A percentile compares a stretch with the other conserved stretches of the same genome.
These are phyloP conservation scores for Galium porrigens DNA, from an alignment of 305 asterid genomes.

Conservation along the genomic window DNA sequence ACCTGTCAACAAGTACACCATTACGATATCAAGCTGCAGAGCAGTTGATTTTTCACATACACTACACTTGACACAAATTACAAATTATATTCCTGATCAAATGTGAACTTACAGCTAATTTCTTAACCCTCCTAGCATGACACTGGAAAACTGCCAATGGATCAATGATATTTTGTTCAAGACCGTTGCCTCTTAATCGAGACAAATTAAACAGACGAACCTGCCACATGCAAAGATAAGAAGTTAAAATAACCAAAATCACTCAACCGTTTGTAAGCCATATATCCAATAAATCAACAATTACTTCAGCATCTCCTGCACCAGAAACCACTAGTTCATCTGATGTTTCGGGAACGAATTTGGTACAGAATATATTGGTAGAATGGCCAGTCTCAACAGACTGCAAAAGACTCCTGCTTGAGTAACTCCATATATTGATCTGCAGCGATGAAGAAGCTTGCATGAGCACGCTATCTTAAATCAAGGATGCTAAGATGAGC, in stretches of 20 bases:
- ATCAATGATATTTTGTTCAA: slow-evolving; percentile 34
- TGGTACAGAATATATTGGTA: slow-evolving; percentile 87
- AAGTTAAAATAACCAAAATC: background rate
- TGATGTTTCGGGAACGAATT: slow-evolving; percentile 85
- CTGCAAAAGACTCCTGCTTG: slow-evolving; percentile 57
- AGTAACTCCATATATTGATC: slow-evolving; percentile 85
- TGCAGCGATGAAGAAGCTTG: slow-evolving; percentile 30
- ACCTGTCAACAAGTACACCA: slow-evolving; percentile 37
- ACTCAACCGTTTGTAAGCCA: slow-evolving; percentile 4
- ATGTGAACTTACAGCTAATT: slow-evolving; percentile 66
- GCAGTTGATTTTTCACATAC: slow-evolving; percentile 2
- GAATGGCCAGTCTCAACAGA: slow-evolving; percentile 89
- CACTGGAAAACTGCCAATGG: slow-evolving; percentile 73
- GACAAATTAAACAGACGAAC: slow-evolving; percentile 88
- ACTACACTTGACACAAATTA: no score
- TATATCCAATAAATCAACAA: slow-evolving; percentile 17
- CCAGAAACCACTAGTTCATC: slow-evolving; percentile 92
- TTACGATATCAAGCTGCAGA: slow-evolving; percentile 1
- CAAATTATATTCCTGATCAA: background rate
- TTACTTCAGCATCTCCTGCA: slow-evolving; percentile 96
- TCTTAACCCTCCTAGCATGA: slow-evolving; percentile 84
- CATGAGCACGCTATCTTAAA: background rate
- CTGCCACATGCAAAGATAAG: slow-evolving; percentile 31
- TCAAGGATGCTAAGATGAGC: background rate
- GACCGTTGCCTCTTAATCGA: slow-evolving; percentile 37